Evolutionary conservation across 148 eudicot species (phyloP).

Genomic region (Mesembryanthemum crystallinum): DNA sequence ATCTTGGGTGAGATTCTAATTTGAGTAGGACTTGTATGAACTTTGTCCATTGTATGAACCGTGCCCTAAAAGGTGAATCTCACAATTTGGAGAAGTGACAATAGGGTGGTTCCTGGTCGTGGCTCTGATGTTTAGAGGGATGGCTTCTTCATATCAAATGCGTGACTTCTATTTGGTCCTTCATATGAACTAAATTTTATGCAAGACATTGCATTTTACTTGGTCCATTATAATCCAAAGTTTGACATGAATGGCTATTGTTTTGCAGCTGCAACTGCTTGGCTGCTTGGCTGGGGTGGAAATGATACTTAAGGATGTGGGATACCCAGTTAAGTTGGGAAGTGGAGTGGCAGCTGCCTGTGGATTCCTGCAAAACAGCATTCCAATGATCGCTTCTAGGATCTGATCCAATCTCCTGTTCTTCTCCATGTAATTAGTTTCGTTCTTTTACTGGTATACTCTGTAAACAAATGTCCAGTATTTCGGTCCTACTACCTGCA

Average conservation of each 20-base stretch:
- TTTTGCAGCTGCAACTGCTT: conserved; percentile 77
- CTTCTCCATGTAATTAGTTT: conserved; percentile 30
- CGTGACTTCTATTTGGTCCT: too few species aligned
- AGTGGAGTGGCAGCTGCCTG: conserved; percentile 88
- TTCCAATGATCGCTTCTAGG: conserved; percentile 87
- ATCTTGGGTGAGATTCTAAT: too few species aligned
- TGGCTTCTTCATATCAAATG: too few species aligned
- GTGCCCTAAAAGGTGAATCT: too few species aligned
- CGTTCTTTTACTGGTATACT: background rate
- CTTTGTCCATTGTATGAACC: too few species aligned
- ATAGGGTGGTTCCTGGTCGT: too few species aligned
- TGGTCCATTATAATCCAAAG: too few species aligned
- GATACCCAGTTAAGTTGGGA: conserved; percentile 92
- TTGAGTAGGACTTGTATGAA: too few species aligned
- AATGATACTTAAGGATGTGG: conserved; percentile 96
- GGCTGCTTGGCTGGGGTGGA: conserved; percentile 98
- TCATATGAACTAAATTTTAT: too few species aligned
- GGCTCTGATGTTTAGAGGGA: too few species aligned
- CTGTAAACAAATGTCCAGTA: conserved; percentile 28
- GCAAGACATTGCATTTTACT: too few species aligned
- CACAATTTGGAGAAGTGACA: too few species aligned
- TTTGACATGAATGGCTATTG: background rate
- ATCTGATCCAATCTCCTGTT: conserved; percentile 45
- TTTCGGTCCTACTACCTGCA: conserved; percentile 7
- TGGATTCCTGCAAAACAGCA: conserved; percentile 73